A percentile compares a stretch with the other conserved stretches of the same genome.
Evolutionary conservation across 2,329 filamentous ascomycete species (phyloP).

Genomic region (Aureobasidium sp.): DNA sequence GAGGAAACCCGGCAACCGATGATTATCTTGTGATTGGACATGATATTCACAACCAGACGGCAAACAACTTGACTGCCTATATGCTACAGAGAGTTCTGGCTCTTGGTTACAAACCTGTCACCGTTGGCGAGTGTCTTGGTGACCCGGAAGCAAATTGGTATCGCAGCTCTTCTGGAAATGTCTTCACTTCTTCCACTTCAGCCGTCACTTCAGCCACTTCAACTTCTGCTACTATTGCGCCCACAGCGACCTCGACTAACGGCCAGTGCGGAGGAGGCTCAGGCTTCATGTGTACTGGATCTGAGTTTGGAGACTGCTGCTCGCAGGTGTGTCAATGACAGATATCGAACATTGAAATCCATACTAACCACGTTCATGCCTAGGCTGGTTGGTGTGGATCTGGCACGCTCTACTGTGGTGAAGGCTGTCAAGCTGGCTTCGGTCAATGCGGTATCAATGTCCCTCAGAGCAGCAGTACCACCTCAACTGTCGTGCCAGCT

Average conservation of each 20-base stretch:
- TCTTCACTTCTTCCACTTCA: conserved; percentile 5
- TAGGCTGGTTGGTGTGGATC: conserved; percentile 14
- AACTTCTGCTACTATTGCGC: conserved; percentile 11
- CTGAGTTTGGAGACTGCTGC: conserved; percentile 16
- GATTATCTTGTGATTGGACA: conserved; percentile 50
- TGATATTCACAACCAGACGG: conserved; percentile 43
- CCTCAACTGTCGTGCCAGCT: background rate
- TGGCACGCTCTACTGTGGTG: conserved; percentile 13
- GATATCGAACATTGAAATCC: background rate
- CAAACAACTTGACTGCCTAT: conserved; percentile 37
- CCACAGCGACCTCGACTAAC: conserved; percentile 6
- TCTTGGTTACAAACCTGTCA: conserved; percentile 40
- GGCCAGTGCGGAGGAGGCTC: background rate
- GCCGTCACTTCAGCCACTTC: conserved; percentile 12
- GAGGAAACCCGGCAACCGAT: conserved; percentile 19
- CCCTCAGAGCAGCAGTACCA: conserved; percentile 1
- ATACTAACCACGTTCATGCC: background rate
- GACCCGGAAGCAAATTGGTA: conserved; percentile 44
- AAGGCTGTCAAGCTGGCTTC: conserved; percentile 29
- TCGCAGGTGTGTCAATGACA: background rate
- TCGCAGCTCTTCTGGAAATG: conserved; percentile 30
- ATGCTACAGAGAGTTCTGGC: conserved; percentile 36
- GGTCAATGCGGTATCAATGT: conserved; percentile 21
- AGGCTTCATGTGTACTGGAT: conserved; percentile 16
- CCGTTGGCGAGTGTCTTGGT: conserved; percentile 42